phyloP scores from a whole-genome alignment of 352 stramenopile genomes.

The Phytopythium litorale region DNA sequence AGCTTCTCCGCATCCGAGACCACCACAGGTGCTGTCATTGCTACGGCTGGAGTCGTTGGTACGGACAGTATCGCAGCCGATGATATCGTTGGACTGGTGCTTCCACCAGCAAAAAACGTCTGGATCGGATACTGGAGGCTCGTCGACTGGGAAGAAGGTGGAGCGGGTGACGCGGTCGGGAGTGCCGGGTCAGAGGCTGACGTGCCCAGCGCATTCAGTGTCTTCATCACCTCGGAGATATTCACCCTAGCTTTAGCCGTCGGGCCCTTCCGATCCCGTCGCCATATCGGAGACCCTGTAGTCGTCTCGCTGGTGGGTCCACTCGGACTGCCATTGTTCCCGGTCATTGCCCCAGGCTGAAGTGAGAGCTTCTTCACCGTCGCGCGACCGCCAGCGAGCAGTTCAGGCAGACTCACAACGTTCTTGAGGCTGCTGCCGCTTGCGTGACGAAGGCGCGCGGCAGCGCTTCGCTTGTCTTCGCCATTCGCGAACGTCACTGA shows the following conservation, averaged over 20 bases:
- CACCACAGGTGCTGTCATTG: background rate
- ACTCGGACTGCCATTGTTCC: conserved; percentile 2
- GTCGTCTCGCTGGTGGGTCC: background rate
- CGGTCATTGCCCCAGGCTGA: background rate
- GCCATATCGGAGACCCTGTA: conserved; percentile 3
- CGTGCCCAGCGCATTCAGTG: conserved; percentile 46
- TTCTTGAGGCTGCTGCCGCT: conserved; percentile 15
- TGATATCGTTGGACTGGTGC: background rate
- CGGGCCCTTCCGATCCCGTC: background rate
- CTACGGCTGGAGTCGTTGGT: conserved; percentile 4
- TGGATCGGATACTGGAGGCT: background rate
- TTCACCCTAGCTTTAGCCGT: conserved; percentile 21
- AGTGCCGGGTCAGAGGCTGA: conserved; percentile 33
- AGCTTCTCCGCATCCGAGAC: conserved; percentile 57
- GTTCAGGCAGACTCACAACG: conserved; percentile 36
- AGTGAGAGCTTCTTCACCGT: conserved; percentile 7
- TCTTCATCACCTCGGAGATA: conserved; percentile 43
- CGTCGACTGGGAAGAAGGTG: background rate
- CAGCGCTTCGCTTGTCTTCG: background rate
- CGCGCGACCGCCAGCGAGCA: conserved; percentile 12
- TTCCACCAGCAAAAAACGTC: background rate
- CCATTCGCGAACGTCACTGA: background rate
- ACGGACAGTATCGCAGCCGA: background rate
- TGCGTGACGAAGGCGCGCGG: background rate
- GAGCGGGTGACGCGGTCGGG: conserved; percentile 1